Base-by-base conservation (phyloP, 2,329 filamentous ascomycete genomes). In the Lasiodiplodia sp. region DNA sequence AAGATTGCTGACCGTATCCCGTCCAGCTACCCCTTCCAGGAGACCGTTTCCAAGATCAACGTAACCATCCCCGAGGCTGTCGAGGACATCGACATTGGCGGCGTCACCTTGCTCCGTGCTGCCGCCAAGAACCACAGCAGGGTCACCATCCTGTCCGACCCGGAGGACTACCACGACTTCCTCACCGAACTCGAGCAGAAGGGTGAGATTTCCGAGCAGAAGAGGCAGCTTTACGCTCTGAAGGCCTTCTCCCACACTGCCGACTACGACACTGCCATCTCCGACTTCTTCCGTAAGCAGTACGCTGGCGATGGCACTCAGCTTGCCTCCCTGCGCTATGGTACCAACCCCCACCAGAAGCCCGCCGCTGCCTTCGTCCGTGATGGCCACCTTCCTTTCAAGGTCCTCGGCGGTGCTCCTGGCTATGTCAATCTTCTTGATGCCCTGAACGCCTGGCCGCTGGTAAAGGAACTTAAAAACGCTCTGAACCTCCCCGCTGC, bases 171-270 rank as follows among this genome's bases (percentile, higher is more conserved):
- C 83, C 89, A 94, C 71, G 92, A 93, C 81, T 98, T 99, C 85
- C 87, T 99, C 67, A 90, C 91, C 79, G 94, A 97, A 84, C 88
- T 99, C 37, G 91, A 94, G 81, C 86, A 78, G 66, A 79, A 91
- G 73, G 95, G 94, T 71, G 92, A 95, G 79, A 91, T 99, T 76
- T 90, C 91, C 67, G 92, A 97, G 79, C 86, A 88, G 70, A 96
- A 90, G 85, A 91, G 94, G 74, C 94, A 97, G 80, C 85, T 89
- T 69, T 97, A 97, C 79, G 95, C 96, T 31, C 88, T 98, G 76
- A 99, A 99, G 87, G 96, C 96, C 18, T 99, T 99, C 78, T 93
- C 97, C 84, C 96, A 98, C 83, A 99, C 96, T 49, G 94, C 96
- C 72, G 94, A 97, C 81, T 99, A 99, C 81, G 96, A 99, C 80